Percentiles rank a stretch among this genome's conserved stretches.
These are phyloP conservation scores for Plenodomus lindquistii DNA, from an alignment of 2,329 filamentous ascomycete species.

Conservation along the genomic window DNA sequence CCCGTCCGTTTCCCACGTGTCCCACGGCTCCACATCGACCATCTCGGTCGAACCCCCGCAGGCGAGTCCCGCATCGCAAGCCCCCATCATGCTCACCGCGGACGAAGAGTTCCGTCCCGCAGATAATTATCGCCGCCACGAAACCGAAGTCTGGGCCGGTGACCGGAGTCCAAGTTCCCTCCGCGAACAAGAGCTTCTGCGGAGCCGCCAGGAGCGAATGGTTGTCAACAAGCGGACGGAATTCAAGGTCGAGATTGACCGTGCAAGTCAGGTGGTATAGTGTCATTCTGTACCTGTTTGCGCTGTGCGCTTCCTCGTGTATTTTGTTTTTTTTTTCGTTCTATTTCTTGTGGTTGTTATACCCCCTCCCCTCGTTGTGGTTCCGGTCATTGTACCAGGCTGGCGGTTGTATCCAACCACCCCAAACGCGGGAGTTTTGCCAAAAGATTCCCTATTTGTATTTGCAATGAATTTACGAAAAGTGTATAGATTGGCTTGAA, in stretches of 20 bases:
- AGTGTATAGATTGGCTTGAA: no score
- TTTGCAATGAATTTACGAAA: no score
- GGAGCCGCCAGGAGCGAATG: slow-evolving; percentile 10
- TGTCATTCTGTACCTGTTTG: no score
- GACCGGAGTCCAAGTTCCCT: slow-evolving; percentile 15
- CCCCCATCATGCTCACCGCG: slow-evolving; percentile 17
- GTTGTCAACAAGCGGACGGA: slow-evolving; percentile 39
- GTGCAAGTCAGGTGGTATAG: slow-evolving; percentile 17
- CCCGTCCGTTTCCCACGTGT: neutral
- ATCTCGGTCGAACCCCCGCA: slow-evolving; percentile 8
- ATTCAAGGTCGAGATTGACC: slow-evolving; percentile 33
- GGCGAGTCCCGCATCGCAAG: slow-evolving; percentile 7
- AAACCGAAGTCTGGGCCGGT: slow-evolving; percentile 28
- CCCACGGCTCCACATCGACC: slow-evolving; percentile 4
- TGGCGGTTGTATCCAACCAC: no score
- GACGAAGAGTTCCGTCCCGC: slow-evolving; percentile 30
- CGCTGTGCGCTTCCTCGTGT: neutral
- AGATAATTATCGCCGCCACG: slow-evolving; percentile 19
- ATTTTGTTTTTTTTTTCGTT: neutral
- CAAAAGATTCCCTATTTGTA: no score
- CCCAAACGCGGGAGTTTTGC: no score
- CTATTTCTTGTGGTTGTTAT: slow-evolving; percentile 14
- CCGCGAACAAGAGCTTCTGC: neutral
- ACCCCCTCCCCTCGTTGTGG: no score
- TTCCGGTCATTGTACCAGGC: no score